Evolutionary conservation across 495 filamentous ascomycete genomes (phyloP).

Genomic region (Penicillium parvum): DNA sequence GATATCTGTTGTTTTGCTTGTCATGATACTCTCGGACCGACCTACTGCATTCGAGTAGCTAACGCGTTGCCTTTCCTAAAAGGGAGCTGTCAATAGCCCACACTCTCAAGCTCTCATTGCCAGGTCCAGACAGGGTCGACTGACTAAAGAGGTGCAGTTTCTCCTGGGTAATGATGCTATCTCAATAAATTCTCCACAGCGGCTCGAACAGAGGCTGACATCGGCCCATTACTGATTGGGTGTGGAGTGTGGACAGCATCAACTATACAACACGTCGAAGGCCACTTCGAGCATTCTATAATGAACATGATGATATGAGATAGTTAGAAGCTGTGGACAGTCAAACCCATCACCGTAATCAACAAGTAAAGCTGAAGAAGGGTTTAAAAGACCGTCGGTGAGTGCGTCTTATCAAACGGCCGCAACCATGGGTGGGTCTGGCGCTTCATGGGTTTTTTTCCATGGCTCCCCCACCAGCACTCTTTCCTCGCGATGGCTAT

Average conservation of each 20-base stretch:
- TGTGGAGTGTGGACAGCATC: background rate
- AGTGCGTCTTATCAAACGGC: background rate
- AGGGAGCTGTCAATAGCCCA: background rate
- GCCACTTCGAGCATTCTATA: too few relatives aligned
- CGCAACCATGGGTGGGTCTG: constrained; percentile 6
- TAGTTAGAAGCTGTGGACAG: background rate
- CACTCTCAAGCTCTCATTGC: too few relatives aligned
- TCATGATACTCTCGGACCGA: constrained; percentile 14
- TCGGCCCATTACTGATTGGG: constrained; percentile 5
- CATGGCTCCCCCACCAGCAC: background rate
- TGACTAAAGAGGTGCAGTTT: background rate
- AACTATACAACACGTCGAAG: too few relatives aligned
- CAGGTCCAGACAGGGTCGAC: constrained; percentile 1
- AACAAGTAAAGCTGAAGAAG: too few relatives aligned
- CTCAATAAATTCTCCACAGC: too few relatives aligned
- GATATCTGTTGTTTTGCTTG: too few relatives aligned
- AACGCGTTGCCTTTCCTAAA: constrained; percentile 1
- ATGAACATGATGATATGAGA: too few relatives aligned
- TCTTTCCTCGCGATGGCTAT: constrained; percentile 1
- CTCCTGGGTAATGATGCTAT: too few relatives aligned
- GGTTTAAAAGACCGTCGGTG: background rate
- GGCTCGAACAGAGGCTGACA: constrained; percentile 1
- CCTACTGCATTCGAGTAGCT: constrained; percentile 9
- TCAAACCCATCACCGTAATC: too few relatives aligned
- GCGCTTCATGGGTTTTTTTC: constrained; percentile 9